These are phyloP conservation scores for Ogataea minuta DNA, from an alignment of 805 yeast genomes.

Conservation along the genomic window DNA sequence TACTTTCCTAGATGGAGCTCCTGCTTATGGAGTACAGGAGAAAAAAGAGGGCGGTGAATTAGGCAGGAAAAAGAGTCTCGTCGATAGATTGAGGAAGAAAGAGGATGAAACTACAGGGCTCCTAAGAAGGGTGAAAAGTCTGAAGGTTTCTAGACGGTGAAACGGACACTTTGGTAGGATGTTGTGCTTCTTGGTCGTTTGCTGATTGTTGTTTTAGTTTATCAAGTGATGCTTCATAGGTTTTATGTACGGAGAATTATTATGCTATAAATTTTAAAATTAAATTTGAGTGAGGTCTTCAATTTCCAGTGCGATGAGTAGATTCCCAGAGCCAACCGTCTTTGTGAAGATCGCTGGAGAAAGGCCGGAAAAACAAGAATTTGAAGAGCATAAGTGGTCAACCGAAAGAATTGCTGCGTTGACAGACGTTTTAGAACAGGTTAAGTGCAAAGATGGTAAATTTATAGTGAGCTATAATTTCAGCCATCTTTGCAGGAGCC, in stretches of 20 bases:
- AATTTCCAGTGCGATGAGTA: not conserved
- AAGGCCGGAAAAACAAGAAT: not conserved
- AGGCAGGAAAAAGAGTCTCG: conserved; percentile 81
- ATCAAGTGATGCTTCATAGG: not conserved
- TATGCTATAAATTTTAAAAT: not conserved
- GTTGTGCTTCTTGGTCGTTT: conserved; percentile 1
- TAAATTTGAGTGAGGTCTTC: not conserved
- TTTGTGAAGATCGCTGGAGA: not conserved
- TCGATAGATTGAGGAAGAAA: conserved; percentile 51
- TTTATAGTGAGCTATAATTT: conserved; percentile 23
- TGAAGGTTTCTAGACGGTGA: conserved; percentile 58
- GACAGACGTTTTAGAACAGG: conserved; percentile 14
- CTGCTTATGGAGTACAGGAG: conserved; percentile 54
- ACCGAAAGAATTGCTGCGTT: conserved; percentile 13
- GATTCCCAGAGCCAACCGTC: not conserved
- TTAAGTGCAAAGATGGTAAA: conserved; percentile 17
- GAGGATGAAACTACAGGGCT: conserved; percentile 46
- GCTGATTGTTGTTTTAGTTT: conserved; percentile 2
- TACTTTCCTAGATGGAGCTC: conserved; percentile 94
- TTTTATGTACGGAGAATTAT: not conserved
- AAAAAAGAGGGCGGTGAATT: conserved; percentile 49
- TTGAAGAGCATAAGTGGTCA: conserved; percentile 18
- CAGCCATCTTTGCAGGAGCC: conserved; percentile 15
- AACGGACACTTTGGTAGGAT: not conserved
- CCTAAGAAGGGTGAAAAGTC: conserved; percentile 82